Evolutionary conservation across 176 grass and related monocot genomes (phyloP).

Genomic region (Eremochloa ophiuroides): DNA sequence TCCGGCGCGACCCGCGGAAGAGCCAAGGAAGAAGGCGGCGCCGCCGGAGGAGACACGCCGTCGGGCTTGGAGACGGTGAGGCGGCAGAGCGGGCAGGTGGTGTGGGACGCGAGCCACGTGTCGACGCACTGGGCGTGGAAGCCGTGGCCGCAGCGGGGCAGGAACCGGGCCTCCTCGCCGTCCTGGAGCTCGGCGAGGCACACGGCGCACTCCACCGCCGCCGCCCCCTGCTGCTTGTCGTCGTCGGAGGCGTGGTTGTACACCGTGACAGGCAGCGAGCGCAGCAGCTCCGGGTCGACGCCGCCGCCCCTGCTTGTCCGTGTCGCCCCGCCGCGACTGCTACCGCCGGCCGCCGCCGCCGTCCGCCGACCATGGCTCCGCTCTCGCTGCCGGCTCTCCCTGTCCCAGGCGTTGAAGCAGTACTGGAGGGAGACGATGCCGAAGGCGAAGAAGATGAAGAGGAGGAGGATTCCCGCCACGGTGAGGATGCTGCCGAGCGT

Average conservation of each 20-base stretch:
- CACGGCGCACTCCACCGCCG: conserved; percentile 55
- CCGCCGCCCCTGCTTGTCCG: neutral
- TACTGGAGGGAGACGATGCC: conserved; percentile 4
- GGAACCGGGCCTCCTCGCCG: conserved; percentile 45
- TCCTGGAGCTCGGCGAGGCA: conserved; percentile 73
- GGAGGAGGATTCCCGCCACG: neutral
- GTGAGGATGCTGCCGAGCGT: neutral
- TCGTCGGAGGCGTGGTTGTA: no score
- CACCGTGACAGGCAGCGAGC: conserved; percentile 38
- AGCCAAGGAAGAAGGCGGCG: neutral
- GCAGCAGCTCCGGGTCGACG: conserved; percentile 36
- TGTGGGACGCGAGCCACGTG: conserved; percentile 43
- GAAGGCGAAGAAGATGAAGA: conserved; percentile 19
- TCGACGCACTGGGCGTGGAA: conserved; percentile 70
- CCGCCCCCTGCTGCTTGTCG: no score
- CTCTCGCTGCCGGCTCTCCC: no score
- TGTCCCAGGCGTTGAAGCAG: neutral
- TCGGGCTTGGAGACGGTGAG: conserved; percentile 56
- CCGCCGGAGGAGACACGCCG: neutral
- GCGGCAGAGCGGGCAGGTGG: conserved; percentile 68
- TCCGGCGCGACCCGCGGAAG: conserved; percentile 36
- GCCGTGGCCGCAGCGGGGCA: conserved; percentile 60
- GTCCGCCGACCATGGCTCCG: neutral
- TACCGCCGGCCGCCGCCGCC: neutral
- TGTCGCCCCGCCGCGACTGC: no score